Conservation (phyloP, 2,329 filamentous ascomycete genomes). For the Verticillium zaregamsianum region DNA sequence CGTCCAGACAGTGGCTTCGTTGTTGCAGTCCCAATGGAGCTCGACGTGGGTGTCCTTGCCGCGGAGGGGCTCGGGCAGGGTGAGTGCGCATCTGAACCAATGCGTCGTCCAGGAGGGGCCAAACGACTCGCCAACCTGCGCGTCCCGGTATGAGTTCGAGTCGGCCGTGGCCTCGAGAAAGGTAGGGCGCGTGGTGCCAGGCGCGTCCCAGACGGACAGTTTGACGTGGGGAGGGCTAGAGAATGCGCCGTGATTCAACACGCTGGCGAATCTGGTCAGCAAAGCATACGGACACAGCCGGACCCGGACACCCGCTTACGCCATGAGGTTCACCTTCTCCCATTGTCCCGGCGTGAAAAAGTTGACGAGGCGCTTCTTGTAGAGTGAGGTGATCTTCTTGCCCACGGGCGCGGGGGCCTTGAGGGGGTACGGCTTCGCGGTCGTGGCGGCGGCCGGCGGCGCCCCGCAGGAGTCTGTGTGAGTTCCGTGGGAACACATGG, state of each 20-base stretch:
- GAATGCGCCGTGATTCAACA: constrained; percentile 11
- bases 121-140: constrained; percentile 54
- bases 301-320: constrained; percentile 3
- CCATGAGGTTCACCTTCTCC: constrained; percentile 15
- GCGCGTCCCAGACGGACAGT: constrained; percentile 13
- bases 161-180: constrained; percentile 11
- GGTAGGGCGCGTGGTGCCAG: constrained; percentile 10
- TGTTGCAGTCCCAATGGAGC: constrained; percentile 67
- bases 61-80: constrained; percentile 49
- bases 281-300: no score
- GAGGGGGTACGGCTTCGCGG: constrained; percentile 4
- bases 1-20: constrained; percentile 63
- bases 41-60: constrained; percentile 53
- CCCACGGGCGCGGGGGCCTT: constrained; percentile 5
- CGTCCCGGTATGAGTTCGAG: constrained; percentile 7
- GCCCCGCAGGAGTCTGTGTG: background rate
- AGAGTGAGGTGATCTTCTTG: constrained; percentile 9
- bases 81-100: constrained; percentile 62
- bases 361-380: constrained; percentile 15
- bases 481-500: constrained; percentile 7
- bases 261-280: constrained; percentile 3
- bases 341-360: constrained; percentile 17
- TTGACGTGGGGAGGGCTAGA: constrained; percentile 10
- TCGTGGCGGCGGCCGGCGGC: constrained; percentile 8
- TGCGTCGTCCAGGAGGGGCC: constrained; percentile 70